These are phyloP conservation scores for Gomphus bonarii DNA, from an alignment of 1,284 basidiomycete genomes.

Conservation along the genomic window DNA sequence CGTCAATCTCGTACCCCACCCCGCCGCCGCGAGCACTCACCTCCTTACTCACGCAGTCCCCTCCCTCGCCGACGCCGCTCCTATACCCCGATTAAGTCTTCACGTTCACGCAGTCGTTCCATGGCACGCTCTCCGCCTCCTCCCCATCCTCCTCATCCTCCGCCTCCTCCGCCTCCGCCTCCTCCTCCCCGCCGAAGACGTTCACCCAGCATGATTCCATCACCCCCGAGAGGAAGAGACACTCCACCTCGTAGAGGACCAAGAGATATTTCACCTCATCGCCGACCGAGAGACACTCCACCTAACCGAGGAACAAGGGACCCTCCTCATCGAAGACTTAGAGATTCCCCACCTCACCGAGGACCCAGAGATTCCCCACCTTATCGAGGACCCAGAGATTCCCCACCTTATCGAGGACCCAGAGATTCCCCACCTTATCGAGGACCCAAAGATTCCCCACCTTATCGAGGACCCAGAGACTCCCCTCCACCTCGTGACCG, in stretches of 20 bases:
- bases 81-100: not conserved
- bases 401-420: too few species aligned
- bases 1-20: conserved; percentile 33
- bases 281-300: not conserved
- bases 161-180: too few species aligned
- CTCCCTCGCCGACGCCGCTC: conserved; percentile 7
- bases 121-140: conserved; percentile 26
- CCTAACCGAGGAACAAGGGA: not conserved
- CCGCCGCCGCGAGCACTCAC: conserved; percentile 17
- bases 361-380: not conserved
- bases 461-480: too few species aligned
- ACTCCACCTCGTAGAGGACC: conserved; percentile 17
- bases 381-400: too few species aligned
- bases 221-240: conserved; percentile 34
- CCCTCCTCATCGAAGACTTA: not conserved
- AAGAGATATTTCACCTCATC: not conserved
- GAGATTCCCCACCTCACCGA: not conserved
- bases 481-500: not conserved
- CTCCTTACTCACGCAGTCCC: conserved; percentile 18
- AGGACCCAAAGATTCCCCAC: not conserved
- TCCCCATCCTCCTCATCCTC: too few species aligned
- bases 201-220: conserved; percentile 44
- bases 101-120: conserved; percentile 5
- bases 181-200: conserved; percentile 29
- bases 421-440: too few species aligned